Percentiles rank a stretch among this genome's conserved stretches.
Conservation (phyloP, 331 rosid species). For the Rosa hybrid region DNA sequence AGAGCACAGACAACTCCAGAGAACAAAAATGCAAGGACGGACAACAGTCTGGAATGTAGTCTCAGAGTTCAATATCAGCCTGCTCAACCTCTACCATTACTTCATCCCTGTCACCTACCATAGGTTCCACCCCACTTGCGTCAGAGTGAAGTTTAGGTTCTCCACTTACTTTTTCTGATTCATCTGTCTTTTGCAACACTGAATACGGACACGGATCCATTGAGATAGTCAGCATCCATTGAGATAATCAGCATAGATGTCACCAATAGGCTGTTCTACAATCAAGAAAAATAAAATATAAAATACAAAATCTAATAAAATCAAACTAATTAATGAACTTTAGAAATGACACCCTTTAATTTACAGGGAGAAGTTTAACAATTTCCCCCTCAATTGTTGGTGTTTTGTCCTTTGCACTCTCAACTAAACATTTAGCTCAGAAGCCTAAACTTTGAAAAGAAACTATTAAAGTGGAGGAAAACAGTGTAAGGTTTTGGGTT, state of each 20-base stretch:
- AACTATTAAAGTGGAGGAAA: not conserved
- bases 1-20: too few species aligned
- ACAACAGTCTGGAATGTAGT: too few species aligned
- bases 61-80: conserved; percentile 35
- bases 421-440: not conserved
- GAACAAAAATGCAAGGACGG: too few species aligned
- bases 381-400: not conserved
- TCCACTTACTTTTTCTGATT: conserved; percentile 43
- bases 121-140: conserved; percentile 61
- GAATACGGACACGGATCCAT: conserved; percentile 53
- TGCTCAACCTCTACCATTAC: conserved; percentile 69
- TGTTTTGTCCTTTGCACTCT: not conserved
- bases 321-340: not conserved
- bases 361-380: not conserved
- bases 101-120: conserved; percentile 59
- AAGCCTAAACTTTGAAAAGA: not conserved
- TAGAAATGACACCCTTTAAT: not conserved
- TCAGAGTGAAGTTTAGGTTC: conserved; percentile 43
- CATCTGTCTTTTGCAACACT: conserved; percentile 36
- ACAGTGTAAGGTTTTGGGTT: not conserved
- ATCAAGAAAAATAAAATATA: conserved; percentile 9
- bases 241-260: conserved; percentile 37
- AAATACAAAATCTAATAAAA: conserved; percentile 5
- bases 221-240: conserved; percentile 45
- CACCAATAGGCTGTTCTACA: conserved; percentile 75